Percentiles rank a stretch among this genome's conserved stretches.
Evolutionary conservation across 2,329 filamentous ascomycete genomes (phyloP).

Genomic region (Aquanectria penicillioides): DNA sequence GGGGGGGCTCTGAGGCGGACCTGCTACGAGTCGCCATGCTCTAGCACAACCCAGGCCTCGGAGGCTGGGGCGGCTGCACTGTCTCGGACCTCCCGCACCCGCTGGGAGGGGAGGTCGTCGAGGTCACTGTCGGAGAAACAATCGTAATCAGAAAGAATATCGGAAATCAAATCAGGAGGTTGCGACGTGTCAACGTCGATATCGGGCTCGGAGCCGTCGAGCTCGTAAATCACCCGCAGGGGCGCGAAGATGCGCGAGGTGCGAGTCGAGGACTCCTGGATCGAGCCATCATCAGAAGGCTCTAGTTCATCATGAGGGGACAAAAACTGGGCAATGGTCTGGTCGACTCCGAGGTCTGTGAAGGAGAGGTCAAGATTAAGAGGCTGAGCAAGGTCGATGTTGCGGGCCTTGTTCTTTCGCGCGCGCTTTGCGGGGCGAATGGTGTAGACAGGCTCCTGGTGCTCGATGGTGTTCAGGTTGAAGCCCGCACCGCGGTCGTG

Average conservation of each 20-base stretch:
- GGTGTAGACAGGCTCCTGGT: constrained; percentile 51
- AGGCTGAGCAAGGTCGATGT: constrained; percentile 37
- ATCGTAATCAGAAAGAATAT: constrained; percentile 50
- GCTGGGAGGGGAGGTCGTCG: constrained; percentile 45
- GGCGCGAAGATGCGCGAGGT: constrained; percentile 42
- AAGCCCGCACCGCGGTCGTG: constrained; percentile 48
- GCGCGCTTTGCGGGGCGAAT: constrained; percentile 49
- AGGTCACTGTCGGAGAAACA: constrained; percentile 50
- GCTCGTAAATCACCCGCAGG: constrained; percentile 53
- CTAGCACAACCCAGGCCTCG: constrained; percentile 55
- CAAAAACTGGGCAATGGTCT: constrained; percentile 51
- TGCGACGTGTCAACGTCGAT: constrained; percentile 50
- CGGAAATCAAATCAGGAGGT: constrained; percentile 48
- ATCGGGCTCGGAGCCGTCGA: constrained; percentile 45
- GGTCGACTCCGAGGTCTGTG: constrained; percentile 53
- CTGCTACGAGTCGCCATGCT: constrained; percentile 59
- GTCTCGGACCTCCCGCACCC: constrained; percentile 45
- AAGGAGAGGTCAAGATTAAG: constrained; percentile 55
- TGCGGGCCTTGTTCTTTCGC: constrained; percentile 39
- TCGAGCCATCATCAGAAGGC: constrained; percentile 28
- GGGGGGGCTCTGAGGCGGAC: constrained; percentile 49
- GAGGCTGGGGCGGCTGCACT: constrained; percentile 40
- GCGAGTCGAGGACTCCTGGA: constrained; percentile 21
- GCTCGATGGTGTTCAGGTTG: constrained; percentile 51
- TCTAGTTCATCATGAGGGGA: constrained; percentile 28